phyloP scores from a whole-genome alignment of 164 flowering plant genomes.

The Echeveria elegans region DNA sequence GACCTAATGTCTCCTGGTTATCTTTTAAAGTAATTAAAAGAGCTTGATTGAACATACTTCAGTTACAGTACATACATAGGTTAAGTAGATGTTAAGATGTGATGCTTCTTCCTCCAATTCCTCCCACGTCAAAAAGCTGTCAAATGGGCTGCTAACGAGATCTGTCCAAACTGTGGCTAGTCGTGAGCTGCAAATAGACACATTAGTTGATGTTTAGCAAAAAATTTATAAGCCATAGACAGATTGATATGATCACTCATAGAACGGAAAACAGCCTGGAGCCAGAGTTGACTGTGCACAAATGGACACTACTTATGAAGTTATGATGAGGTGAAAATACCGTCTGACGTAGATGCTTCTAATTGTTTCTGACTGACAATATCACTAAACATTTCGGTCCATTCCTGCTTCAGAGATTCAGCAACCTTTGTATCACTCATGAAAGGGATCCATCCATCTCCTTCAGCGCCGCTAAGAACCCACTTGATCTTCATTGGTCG shows the following conservation, averaged over 20 bases:
- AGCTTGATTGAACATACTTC: no score
- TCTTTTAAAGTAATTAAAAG: no score
- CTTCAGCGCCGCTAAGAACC: conserved; percentile 28
- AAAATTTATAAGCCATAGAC: neutral
- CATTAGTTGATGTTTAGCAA: neutral
- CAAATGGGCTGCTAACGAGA: neutral
- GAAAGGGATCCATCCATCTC: conserved; percentile 29
- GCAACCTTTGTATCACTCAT: conserved; percentile 21
- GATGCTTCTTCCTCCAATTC: neutral
- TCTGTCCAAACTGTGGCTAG: neutral
- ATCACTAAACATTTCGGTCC: conserved; percentile 24
- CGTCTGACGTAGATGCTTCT: neutral
- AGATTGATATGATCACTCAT: neutral
- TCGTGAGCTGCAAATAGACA: neutral
- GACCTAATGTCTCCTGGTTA: no score
- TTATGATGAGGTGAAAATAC: neutral
- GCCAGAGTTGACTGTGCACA: neutral
- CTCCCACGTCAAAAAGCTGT: no score
- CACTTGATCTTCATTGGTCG: conserved; percentile 30
- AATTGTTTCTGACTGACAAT: conserved; percentile 14
- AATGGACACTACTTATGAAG: no score
- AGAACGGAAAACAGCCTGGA: neutral
- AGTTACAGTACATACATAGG: no score
- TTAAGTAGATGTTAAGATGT: neutral
- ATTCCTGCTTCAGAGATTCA: conserved; percentile 26